Conservation (phyloP, 2,329 filamentous ascomycete species). For the Polychaeton citri region DNA sequence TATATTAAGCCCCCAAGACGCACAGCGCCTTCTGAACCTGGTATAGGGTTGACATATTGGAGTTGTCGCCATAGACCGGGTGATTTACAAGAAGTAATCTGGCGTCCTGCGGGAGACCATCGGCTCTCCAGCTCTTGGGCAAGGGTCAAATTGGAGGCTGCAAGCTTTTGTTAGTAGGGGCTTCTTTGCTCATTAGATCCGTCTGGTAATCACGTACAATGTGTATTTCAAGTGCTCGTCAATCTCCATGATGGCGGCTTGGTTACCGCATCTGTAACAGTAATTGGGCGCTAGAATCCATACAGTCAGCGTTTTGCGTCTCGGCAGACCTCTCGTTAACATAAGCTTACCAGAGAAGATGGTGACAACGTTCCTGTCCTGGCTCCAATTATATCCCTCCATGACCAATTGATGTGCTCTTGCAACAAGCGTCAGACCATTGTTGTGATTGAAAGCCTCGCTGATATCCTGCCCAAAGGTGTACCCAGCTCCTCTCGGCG, state of each 20-base stretch:
- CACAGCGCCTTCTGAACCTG: background rate
- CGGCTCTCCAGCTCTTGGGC: constrained; percentile 89
- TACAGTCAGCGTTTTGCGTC: constrained; percentile 15
- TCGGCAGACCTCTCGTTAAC: constrained; percentile 1
- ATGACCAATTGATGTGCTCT: constrained; percentile 96
- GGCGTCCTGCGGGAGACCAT: constrained; percentile 95
- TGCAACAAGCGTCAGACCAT: constrained; percentile 87
- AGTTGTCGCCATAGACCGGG: too few species aligned
- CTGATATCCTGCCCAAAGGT: constrained; percentile 81
- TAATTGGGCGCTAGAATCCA: constrained; percentile 48
- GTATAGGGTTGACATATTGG: too few species aligned
- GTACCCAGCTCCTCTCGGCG: constrained; percentile 53
- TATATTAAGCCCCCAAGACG: background rate
- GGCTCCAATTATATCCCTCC: constrained; percentile 99
- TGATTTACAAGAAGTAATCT: constrained; percentile 86
- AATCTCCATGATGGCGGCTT: constrained; percentile 99
- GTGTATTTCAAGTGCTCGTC: constrained; percentile 99
- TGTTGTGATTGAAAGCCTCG: constrained; percentile 98
- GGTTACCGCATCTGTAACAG: constrained; percentile 97
- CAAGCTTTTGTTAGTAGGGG: constrained; percentile 11
- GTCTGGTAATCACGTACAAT: constrained; percentile 56
- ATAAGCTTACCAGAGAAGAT: constrained; percentile 75
- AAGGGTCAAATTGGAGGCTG: constrained; percentile 98
- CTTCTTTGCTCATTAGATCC: background rate
- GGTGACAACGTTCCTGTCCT: constrained; percentile 94